A percentile compares a stretch with the other conserved stretches of the same genome.
These are phyloP conservation scores for Zopfia rhizophila DNA, from an alignment of 2,329 filamentous ascomycete genomes.

Conservation along the genomic window DNA sequence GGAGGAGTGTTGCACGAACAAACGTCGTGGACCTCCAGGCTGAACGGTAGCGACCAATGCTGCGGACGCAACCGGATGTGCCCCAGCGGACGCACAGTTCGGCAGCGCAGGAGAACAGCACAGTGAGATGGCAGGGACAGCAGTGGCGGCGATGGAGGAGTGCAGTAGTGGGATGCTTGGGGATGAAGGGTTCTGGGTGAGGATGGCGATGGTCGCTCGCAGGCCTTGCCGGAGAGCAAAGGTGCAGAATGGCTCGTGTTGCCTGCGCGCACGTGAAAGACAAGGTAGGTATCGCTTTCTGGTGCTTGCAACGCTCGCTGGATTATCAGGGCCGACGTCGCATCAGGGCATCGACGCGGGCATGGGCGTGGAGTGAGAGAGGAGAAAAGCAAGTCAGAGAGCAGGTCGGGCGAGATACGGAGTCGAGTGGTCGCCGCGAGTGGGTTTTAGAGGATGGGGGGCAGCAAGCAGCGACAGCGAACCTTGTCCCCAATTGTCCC, in stretches of 20 bases:
- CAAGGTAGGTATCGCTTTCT: too few species aligned
- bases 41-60: too few species aligned
- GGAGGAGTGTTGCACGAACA: constrained; percentile 7
- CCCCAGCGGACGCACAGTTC: constrained; percentile 1
- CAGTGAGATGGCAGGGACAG: constrained; percentile 13
- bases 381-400: constrained; percentile 5
- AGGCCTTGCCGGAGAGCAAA: neutral
- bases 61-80: neutral
- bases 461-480: too few species aligned
- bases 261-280: constrained; percentile 44
- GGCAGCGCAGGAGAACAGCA: neutral
- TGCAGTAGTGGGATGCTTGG: neutral
- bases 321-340: constrained; percentile 12
- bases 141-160: constrained; percentile 1
- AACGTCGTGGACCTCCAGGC: constrained; percentile 4
- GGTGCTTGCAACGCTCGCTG: constrained; percentile 2
- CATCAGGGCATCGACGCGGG: constrained; percentile 5
- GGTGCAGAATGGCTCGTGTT: constrained; percentile 31
- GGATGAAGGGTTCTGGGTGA: neutral
- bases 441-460: too few species aligned
- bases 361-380: constrained; percentile 2
- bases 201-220: neutral
- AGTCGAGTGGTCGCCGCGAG: too few species aligned
- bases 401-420: neutral
- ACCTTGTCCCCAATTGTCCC: too few species aligned